Evolutionary conservation across 768 basidiomycete genomes (phyloP), one percentile per base, ranked within the genome.

Genomic region (Cystobasidiopsis lactophilus): DNA sequence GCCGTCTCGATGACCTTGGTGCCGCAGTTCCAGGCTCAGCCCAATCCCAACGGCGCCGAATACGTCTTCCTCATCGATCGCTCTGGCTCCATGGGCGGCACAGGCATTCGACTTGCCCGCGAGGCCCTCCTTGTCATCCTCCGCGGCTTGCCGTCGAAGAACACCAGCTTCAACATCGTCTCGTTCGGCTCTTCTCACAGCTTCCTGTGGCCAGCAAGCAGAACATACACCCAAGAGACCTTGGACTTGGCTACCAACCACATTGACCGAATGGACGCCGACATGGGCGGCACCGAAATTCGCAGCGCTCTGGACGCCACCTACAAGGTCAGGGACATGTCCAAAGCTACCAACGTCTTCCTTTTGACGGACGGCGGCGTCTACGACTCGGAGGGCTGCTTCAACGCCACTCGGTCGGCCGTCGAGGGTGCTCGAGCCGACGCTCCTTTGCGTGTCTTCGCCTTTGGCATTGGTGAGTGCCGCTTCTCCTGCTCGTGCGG

Each of bases 61-160:
- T 79, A 74, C 51, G 65, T 79, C 0, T 79, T 79, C 55, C 52
- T 79, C 5, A 65, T 79, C 11, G 77, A 79, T 56, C 66, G 76
- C 44, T 75, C 73, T 19, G 72, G 73, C 0, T 76, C 74, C 48
- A 79, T 79, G 78, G 33, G 30, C 10, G 59, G 55, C 2, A 19
- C 9, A 7, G 7, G 9, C 9, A 35, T 35, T 7, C 9, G 16
- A 16, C 33, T 35, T 7, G 33, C 33, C 33, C 7, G 16, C 7
- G 33, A 7, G 9, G 33, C 33, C 9, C 33, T 35, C 9, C 33
- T 35, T 7, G 18, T 2, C 56, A 59, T 79, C 0, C 65, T 79
- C 16, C 30, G 54, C 3, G 69, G 67, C 5, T 67, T 75, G 58
- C 66, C 79, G 3, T 52, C 40, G 24, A 35, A 56, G 0, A 66